A percentile compares a stretch with the other conserved stretches of the same genome.
phyloP scores from a whole-genome alignment of 176 grass and related monocot species.

The Eleusine indica region DNA sequence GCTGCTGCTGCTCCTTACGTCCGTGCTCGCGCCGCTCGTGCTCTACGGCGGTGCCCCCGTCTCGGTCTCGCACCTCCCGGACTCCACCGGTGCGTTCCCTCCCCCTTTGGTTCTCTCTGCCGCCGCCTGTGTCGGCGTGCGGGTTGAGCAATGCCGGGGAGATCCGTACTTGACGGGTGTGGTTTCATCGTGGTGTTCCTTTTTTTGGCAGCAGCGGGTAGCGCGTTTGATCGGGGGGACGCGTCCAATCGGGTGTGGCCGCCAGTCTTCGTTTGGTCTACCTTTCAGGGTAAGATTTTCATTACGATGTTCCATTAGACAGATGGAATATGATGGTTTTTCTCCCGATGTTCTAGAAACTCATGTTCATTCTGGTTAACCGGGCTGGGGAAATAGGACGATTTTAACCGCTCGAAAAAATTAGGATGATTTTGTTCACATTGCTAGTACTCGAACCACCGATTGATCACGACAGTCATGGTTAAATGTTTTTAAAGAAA shows the following conservation, averaged over 20 bases:
- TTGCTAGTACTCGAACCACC: neutral
- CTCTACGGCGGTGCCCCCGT: slow-evolving; percentile 54
- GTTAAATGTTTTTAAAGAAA: neutral
- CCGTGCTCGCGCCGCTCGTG: slow-evolving; percentile 78
- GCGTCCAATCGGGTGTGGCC: slow-evolving; percentile 42
- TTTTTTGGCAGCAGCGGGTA: slow-evolving; percentile 32
- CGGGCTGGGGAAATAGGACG: neutral
- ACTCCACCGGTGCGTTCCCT: slow-evolving; percentile 48
- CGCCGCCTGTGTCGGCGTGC: no score
- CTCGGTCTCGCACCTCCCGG: slow-evolving; percentile 43
- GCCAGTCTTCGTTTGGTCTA: slow-evolving; percentile 6
- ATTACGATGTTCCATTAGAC: slow-evolving; percentile 14
- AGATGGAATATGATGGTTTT: neutral
- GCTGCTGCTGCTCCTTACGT: slow-evolving; percentile 61
- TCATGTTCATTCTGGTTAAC: neutral
- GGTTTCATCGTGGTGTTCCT: neutral
- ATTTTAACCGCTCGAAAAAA: neutral
- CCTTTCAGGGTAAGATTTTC: neutral
- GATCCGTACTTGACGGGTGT: slow-evolving; percentile 27
- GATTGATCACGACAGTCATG: neutral
- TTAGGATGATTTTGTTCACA: neutral
- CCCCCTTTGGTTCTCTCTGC: neutral
- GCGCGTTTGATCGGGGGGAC: slow-evolving; percentile 42
- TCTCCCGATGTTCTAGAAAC: neutral
- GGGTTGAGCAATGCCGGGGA: slow-evolving; percentile 28